Evolutionary conservation across 192 early-diverging fungal species (phyloP), one percentile per base, ranked within the genome.

Genomic region (Gigaspora rosea): DNA sequence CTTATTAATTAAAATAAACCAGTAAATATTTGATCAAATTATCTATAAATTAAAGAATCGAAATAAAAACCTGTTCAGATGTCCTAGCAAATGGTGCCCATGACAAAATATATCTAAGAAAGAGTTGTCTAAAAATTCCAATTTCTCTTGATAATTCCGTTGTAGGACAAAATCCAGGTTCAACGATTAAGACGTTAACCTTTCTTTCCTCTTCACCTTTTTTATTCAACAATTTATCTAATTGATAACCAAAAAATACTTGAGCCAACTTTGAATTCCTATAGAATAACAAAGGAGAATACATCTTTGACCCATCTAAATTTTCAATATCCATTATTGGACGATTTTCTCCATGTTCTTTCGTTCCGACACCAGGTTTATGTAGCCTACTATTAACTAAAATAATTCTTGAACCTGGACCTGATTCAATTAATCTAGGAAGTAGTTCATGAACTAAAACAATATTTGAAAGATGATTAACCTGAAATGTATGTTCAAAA

Each of bases 401-500:
- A 13, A 80, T 65, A 56, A 85, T 51, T 58, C 69, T 70, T 7
- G 82, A 78, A 79, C 36, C 13, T 54, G 66, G 20, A 72, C 80
- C n/a, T 78, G 65, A 12, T 33, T 33, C 27, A 15, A 7, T 63
- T 15, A 63, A 33, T 63, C 61, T 63, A 63, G 27, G 27, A 15
- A 63, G 33, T 63, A 84, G 56, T 27, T 81, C 22, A 20, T 81
- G 70, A 2, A 67, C 58, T 47, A 84, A 68, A 27, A 84, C 61
- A 52, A 84, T 78, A 52, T 81, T 76, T 12, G 82, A 79, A 1
- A 84, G 78, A 65, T 84, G 82, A 66, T 81, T 84, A 18, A 79
- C 76, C 41, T 84, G 82, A 50, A 84, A 57, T 56, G 78, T 84
- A 18, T 51, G 72, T 66, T 84, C 82, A 36, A 64, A 72, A 71